A percentile compares a stretch with the other conserved stretches of the same genome.
These are phyloP conservation scores for Quercus suber DNA, from an alignment of 306 rosid genomes.

Conservation along the genomic window DNA sequence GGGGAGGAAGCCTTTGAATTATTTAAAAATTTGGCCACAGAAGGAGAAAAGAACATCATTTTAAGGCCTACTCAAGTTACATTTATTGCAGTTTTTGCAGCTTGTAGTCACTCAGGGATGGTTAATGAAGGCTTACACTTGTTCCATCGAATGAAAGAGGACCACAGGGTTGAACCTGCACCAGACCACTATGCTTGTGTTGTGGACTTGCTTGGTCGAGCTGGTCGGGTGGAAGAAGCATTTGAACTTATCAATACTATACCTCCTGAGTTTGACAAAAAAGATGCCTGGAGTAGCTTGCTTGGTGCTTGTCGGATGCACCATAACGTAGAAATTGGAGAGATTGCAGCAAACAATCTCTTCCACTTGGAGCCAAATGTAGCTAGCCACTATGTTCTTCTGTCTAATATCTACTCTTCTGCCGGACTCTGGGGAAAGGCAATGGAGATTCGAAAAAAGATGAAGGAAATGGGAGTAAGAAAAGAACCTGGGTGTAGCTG, in stretches of 20 bases:
- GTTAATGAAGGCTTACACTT: constrained; percentile 56
- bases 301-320: constrained; percentile 76
- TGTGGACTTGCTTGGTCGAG: constrained; percentile 90
- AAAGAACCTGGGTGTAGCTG: constrained; percentile 94
- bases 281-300: constrained; percentile 90
- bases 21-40: constrained; percentile 52
- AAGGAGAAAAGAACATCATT: constrained; percentile 34
- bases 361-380: constrained; percentile 69
- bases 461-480: constrained; percentile 77
- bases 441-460: constrained; percentile 62
- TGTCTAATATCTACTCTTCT: constrained; percentile 80
- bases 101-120: constrained; percentile 71
- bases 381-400: constrained; percentile 81
- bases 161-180: constrained; percentile 55
- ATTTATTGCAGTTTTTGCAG: constrained; percentile 61
- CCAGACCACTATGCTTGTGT: constrained; percentile 83
- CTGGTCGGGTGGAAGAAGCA: constrained; percentile 68
- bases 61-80: constrained; percentile 59
- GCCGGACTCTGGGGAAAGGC: constrained; percentile 78
- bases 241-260: constrained; percentile 53
- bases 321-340: constrained; percentile 64
- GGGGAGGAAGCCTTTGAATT: constrained; percentile 66
- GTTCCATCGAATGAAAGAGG: constrained; percentile 61
- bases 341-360: constrained; percentile 64
- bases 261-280: constrained; percentile 52